Evolutionary conservation across 2,329 filamentous ascomycete genomes (phyloP).

Genomic region (Aureobasidium sp.): DNA sequence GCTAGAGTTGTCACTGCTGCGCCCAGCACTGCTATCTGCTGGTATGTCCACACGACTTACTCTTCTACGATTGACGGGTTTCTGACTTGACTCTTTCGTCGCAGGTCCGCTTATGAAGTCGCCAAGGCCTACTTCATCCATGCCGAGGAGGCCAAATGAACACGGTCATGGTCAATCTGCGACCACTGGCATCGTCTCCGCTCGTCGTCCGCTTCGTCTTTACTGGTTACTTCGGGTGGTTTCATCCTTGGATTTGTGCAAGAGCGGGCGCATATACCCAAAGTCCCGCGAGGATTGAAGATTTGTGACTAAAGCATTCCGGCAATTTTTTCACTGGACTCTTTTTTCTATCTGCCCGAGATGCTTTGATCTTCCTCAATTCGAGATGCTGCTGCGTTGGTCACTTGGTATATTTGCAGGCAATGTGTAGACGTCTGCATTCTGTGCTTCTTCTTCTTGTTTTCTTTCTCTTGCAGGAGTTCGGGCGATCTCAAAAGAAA

Average conservation of each 20-base stretch:
- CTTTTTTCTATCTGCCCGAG: background rate
- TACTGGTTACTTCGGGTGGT: background rate
- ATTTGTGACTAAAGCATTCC: background rate
- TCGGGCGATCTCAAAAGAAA: constrained; percentile 1
- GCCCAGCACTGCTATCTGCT: constrained; percentile 99
- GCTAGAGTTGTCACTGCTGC: constrained; percentile 92
- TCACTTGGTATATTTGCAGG: background rate
- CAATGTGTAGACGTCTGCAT: background rate
- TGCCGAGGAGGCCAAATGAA: constrained; percentile 28
- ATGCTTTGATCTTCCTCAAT: too few species aligned
- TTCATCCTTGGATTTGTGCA: background rate
- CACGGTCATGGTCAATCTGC: background rate
- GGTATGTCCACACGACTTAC: constrained; percentile 50
- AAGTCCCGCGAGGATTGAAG: background rate
- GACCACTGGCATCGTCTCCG: background rate
- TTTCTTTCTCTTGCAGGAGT: background rate
- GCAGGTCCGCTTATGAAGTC: constrained; percentile 59
- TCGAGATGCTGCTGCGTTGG: too few species aligned
- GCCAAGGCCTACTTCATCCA: constrained; percentile 60
- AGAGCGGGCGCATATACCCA: background rate
- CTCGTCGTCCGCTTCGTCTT: background rate
- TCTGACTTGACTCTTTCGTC: constrained; percentile 20
- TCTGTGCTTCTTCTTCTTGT: background rate
- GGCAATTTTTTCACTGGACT: background rate
- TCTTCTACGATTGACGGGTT: background rate